Evolutionary conservation across 2,329 filamentous ascomycete species (phyloP).

Genomic region (Diaporthe aspalathi): DNA sequence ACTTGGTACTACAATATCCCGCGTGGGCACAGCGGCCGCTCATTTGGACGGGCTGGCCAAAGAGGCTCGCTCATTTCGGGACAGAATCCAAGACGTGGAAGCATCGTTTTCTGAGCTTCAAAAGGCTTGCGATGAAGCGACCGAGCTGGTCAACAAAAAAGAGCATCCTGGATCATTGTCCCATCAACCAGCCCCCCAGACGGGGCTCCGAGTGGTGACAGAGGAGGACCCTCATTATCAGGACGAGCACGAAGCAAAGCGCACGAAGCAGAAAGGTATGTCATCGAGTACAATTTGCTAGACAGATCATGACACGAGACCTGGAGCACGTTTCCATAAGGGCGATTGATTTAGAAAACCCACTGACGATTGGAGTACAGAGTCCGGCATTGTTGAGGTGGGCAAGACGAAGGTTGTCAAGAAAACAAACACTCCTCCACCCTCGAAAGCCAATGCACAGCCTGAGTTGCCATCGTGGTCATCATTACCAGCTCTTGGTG

Average conservation of each 20-base stretch:
- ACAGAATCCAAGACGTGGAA: not conserved
- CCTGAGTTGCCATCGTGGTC: too few species aligned
- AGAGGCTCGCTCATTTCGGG: not conserved
- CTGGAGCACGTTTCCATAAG: rapidly evolving
- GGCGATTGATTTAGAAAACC: not conserved
- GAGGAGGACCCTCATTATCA: not conserved
- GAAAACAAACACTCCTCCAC: too few species aligned
- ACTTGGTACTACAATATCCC: not conserved
- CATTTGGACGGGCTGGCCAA: not conserved
- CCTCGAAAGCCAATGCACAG: too few species aligned
- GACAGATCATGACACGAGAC: not conserved
- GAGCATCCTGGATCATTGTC: not conserved
- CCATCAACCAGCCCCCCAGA: not conserved
- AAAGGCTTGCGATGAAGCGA: not conserved
- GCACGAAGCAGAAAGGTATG: not conserved
- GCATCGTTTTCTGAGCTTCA: not conserved
- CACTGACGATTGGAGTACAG: not conserved
- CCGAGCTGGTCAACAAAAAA: not conserved
- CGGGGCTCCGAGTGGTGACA: not conserved
- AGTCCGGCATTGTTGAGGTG: too few species aligned
- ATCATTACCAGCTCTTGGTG: too few species aligned
- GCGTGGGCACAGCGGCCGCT: too few species aligned
- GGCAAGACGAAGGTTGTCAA: not conserved
- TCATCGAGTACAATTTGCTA: not conserved
- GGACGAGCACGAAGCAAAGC: too few species aligned